Conservation (phyloP, 1,284 basidiomycete species). For the Apiotrichum siamense region DNA sequence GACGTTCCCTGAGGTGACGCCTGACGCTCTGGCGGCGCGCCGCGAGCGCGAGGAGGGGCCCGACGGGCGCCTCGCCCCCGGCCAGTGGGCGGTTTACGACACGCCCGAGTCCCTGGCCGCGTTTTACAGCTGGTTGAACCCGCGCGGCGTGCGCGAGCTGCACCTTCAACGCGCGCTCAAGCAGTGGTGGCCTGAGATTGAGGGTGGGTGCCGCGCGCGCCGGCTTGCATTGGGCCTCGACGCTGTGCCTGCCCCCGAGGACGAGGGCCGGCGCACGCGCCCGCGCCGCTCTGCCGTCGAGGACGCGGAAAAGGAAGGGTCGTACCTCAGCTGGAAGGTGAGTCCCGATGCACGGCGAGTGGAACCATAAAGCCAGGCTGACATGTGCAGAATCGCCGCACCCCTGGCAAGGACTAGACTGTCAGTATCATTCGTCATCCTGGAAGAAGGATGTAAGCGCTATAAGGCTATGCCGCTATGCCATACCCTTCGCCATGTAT, state of each 20-base stretch:
- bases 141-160: constrained; percentile 80
- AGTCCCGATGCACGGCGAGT: constrained; percentile 3
- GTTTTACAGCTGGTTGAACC: constrained; percentile 82
- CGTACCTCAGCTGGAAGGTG: constrained; percentile 37
- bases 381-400: constrained; percentile 2
- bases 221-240: constrained; percentile 29
- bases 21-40: constrained; percentile 51
- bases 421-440: neutral
- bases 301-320: constrained; percentile 23
- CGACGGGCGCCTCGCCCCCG: constrained; percentile 62
- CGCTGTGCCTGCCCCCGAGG: constrained; percentile 5
- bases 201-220: constrained; percentile 59
- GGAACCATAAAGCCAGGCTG: neutral
- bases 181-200: constrained; percentile 81
- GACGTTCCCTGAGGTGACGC: constrained; percentile 10
- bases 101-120: constrained; percentile 79
- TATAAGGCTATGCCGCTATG: too few relatives aligned
- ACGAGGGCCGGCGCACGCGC: constrained; percentile 9
- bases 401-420: constrained; percentile 1
- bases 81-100: constrained; percentile 85
- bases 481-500: too few relatives aligned
- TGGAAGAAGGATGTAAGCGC: too few relatives aligned
- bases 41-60: constrained; percentile 70
- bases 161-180: constrained; percentile 70
- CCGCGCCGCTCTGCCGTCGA: constrained; percentile 15